phyloP scores from a whole-genome alignment of 2,329 filamentous ascomycete species.

The Aureobasidium sp. region DNA sequence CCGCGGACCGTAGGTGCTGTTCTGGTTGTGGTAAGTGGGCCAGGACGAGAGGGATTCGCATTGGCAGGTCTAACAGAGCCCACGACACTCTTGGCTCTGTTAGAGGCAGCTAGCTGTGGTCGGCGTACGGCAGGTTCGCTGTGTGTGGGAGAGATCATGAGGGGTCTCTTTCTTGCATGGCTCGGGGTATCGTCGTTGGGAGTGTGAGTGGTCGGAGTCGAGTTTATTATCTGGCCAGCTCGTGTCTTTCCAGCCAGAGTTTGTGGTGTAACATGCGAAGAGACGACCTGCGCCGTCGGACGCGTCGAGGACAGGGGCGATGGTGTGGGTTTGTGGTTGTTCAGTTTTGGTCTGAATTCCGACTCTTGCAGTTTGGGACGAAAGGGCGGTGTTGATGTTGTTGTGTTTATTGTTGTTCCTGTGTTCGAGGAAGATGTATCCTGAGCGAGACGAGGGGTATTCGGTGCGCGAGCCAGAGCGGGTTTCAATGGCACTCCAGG shows the following conservation, averaged over 20 bases:
- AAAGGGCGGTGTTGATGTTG: background rate
- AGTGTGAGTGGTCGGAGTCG: conserved; percentile 38
- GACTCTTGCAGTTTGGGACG: conserved; percentile 18
- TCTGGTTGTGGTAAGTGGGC: background rate
- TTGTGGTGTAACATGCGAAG: conserved; percentile 69
- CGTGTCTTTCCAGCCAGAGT: conserved; percentile 66
- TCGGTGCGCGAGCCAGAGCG: conserved; percentile 51
- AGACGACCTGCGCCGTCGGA: conserved; percentile 14
- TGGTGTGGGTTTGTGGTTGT: background rate
- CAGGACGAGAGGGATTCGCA: background rate
- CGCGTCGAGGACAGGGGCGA: background rate
- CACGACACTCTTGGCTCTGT: conserved; percentile 30
- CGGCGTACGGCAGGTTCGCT: background rate
- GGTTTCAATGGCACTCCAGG: conserved; percentile 58
- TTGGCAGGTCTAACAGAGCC: background rate
- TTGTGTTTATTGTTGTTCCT: conserved; percentile 11
- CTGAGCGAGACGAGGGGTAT: conserved; percentile 48
- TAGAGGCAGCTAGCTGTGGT: background rate
- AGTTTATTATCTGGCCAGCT: conserved; percentile 47
- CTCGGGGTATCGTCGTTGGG: conserved; percentile 39
- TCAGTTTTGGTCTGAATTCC: background rate
- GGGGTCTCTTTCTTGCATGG: conserved; percentile 25
- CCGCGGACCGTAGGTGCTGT: background rate
- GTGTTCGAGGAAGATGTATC: background rate
- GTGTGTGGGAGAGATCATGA: conserved; percentile 24